Evolutionary conservation across 306 rosid genomes (phyloP).

Genomic region (Lathyrus tuberosus): DNA sequence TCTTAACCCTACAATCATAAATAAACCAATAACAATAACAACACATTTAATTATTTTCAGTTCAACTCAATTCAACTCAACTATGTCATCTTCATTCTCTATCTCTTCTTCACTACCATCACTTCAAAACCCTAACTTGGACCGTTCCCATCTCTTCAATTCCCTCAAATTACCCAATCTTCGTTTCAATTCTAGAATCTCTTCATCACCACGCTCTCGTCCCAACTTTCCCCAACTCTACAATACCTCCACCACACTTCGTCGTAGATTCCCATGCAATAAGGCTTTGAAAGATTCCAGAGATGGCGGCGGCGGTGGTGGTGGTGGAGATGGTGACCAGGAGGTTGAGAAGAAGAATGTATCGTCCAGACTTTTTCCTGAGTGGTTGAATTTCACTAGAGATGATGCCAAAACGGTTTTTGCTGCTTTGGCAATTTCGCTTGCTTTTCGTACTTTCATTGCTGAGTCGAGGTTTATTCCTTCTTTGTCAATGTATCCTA

Average conservation of each 20-base stretch:
- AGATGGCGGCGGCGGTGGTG: conserved; percentile 50
- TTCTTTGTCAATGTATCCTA: conserved; percentile 98
- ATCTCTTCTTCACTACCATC: conserved; percentile 52
- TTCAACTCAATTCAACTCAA: background rate
- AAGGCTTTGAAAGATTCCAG: conserved; percentile 52
- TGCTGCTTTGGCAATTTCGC: conserved; percentile 72
- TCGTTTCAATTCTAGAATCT: conserved; percentile 23
- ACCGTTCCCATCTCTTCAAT: conserved; percentile 44
- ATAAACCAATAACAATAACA: background rate
- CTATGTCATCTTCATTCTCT: conserved; percentile 58
- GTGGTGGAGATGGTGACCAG: conserved; percentile 37
- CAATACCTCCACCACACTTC: conserved; percentile 35
- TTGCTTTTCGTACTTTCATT: conserved; percentile 67
- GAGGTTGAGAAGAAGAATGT: conserved; percentile 56
- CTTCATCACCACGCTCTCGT: conserved; percentile 20
- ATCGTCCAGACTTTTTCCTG: conserved; percentile 53
- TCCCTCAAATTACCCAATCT: conserved; percentile 41
- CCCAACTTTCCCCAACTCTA: conserved; percentile 20
- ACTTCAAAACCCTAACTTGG: conserved; percentile 45
- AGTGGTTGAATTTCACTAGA: conserved; percentile 75
- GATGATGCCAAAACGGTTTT: conserved; percentile 86
- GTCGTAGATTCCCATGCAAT: conserved; percentile 42
- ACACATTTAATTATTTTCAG: background rate
- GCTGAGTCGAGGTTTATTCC: conserved; percentile 99
- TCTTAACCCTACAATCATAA: background rate